Evolutionary conservation across 305 asterid genomes (phyloP).

Genomic region (Fraxinus latifolia): DNA sequence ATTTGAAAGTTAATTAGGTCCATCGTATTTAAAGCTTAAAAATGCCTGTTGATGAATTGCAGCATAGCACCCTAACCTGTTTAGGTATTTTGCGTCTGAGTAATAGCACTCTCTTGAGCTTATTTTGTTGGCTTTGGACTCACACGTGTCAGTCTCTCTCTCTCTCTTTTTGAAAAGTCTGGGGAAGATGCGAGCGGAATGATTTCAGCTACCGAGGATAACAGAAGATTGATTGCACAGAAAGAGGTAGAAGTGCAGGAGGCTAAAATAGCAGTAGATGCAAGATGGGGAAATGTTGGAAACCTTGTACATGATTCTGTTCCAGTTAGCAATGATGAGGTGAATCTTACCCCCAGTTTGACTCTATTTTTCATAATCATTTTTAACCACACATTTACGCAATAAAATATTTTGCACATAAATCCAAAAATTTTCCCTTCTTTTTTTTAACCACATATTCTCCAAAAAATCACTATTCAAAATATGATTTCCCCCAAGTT

Average conservation of each 20-base stretch:
- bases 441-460: too few relatives aligned
- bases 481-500: too few relatives aligned
- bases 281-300: slow-evolving; percentile 60
- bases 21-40: neutral
- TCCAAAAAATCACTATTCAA: too few relatives aligned
- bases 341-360: slow-evolving; percentile 8
- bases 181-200: slow-evolving; percentile 55
- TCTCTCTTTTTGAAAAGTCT: slow-evolving; percentile 35
- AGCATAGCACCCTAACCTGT: neutral
- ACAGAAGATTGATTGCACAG: slow-evolving; percentile 47
- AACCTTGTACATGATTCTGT: slow-evolving; percentile 95
- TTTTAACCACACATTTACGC: too few relatives aligned
- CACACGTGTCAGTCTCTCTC: neutral
- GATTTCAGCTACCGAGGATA: slow-evolving; percentile 57
- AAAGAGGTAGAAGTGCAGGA: slow-evolving; percentile 79
- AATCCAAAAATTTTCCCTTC: too few relatives aligned
- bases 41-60: neutral
- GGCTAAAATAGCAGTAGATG: slow-evolving; percentile 57
- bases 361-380: too few relatives aligned
- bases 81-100: neutral
- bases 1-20: neutral
- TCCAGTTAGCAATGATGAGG: slow-evolving; percentile 76
- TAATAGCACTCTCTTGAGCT: slow-evolving; percentile 9
- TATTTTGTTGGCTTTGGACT: neutral
- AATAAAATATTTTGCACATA: too few relatives aligned